phyloP scores from a whole-genome alignment of 129 eudicot genomes.

The Flaveria brownii region DNA sequence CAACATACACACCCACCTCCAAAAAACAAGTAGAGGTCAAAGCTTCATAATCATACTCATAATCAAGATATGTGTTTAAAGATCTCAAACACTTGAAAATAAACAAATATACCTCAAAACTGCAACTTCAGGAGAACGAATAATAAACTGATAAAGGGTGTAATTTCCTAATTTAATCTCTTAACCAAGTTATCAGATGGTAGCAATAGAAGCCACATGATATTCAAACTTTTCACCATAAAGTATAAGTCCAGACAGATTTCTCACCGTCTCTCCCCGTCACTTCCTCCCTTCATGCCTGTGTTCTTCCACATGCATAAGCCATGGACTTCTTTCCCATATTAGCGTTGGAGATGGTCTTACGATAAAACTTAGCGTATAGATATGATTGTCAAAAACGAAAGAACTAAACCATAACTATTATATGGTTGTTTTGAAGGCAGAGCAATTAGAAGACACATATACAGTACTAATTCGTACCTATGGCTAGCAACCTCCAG shows the following conservation, averaged over 20 bases:
- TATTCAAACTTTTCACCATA: constrained; percentile 1
- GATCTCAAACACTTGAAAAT: constrained; percentile 17
- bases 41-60: constrained; percentile 15
- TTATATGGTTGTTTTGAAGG: constrained; percentile 11
- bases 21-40: constrained; percentile 1
- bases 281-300: too few species aligned
- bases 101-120: not conserved
- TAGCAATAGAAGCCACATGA: constrained; percentile 7
- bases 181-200: not conserved
- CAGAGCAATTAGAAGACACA: constrained; percentile 32
- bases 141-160: constrained; percentile 6
- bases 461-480: constrained; percentile 7
- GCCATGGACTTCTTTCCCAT: too few species aligned
- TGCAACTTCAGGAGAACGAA: constrained; percentile 18
- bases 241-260: constrained; percentile 1
- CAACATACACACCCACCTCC: not conserved
- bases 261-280: too few species aligned
- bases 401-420: not conserved
- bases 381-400: not conserved
- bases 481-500: constrained; percentile 22
- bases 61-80: not conserved
- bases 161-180: not conserved
- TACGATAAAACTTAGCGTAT: too few species aligned
- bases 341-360: too few species aligned
- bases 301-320: too few species aligned